Percentiles rank a stretch among this genome's conserved stretches.
Conservation (phyloP, 208 protist species). For the Leishmania tarentolae region DNA sequence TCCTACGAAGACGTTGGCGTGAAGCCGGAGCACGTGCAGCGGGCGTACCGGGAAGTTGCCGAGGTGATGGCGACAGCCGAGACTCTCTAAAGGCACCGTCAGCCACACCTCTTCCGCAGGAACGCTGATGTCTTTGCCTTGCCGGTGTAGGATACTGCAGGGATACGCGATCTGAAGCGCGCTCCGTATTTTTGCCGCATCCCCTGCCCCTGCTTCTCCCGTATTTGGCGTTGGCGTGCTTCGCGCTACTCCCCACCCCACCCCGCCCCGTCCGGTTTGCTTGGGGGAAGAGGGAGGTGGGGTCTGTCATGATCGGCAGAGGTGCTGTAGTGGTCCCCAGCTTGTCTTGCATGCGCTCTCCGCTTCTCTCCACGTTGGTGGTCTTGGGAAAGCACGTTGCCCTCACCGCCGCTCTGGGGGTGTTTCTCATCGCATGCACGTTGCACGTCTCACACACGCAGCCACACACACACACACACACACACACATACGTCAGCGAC, state of each 20-base stretch:
- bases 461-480: neutral
- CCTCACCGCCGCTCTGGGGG: neutral
- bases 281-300: neutral
- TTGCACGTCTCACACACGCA: neutral
- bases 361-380: neutral
- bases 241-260: neutral
- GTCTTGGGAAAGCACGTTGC: neutral
- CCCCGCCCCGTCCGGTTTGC: too few relatives aligned
- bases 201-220: neutral
- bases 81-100: slow-evolving; percentile 21
- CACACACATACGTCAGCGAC: neutral
- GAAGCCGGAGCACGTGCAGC: slow-evolving; percentile 46
- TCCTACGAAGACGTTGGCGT: slow-evolving; percentile 78
- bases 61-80: slow-evolving; percentile 52
- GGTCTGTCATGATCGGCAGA: neutral
- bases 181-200: neutral
- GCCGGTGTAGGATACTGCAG: neutral
- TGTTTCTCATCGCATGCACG: neutral
- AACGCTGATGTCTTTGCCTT: neutral
- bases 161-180: neutral
- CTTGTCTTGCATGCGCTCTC: neutral
- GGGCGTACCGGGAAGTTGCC: slow-evolving; percentile 70
- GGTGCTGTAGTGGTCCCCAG: neutral
- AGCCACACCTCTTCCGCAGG: neutral
- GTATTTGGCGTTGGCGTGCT: neutral